Conservation (phyloP, 2,329 filamentous ascomycete genomes). For the Septoria petroselini region DNA sequence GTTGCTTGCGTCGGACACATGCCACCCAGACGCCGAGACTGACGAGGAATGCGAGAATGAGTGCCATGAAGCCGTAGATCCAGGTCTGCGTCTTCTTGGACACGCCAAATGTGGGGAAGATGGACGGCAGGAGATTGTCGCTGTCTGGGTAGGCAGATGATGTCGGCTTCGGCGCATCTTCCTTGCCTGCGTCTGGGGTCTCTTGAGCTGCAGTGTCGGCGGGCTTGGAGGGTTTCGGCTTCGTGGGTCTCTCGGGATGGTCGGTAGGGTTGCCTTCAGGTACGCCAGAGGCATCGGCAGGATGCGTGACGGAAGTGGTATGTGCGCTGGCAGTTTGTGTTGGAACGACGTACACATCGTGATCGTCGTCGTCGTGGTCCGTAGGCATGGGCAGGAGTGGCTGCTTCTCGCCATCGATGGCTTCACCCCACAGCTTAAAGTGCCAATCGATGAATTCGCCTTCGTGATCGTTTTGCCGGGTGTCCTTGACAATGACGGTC, state of each 20-base stretch:
- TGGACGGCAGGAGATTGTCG: slow-evolving; percentile 69
- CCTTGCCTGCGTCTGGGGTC: slow-evolving; percentile 36
- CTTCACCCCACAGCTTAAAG: slow-evolving; percentile 89
- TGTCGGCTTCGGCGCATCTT: slow-evolving; percentile 22
- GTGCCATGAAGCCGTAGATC: slow-evolving; percentile 83
- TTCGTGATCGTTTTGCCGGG: slow-evolving; percentile 68
- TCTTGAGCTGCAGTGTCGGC: slow-evolving; percentile 38
- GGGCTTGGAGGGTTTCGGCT: slow-evolving; percentile 43
- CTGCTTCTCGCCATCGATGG: slow-evolving; percentile 71
- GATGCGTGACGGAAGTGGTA: slow-evolving; percentile 56
- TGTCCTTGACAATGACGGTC: slow-evolving; percentile 88
- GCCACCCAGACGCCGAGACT: slow-evolving; percentile 74
- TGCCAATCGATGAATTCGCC: slow-evolving; percentile 89
- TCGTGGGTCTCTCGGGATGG: slow-evolving; percentile 54
- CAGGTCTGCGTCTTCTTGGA: slow-evolving; percentile 84
- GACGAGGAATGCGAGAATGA: slow-evolving; percentile 80
- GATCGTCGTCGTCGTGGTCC: slow-evolving; percentile 78
- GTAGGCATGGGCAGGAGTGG: slow-evolving; percentile 75
- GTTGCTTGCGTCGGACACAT: slow-evolving; percentile 67
- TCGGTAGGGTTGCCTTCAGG: slow-evolving; percentile 46
- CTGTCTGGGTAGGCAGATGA: slow-evolving; percentile 39
- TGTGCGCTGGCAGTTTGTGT: slow-evolving; percentile 56
- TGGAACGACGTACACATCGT: slow-evolving; percentile 60
- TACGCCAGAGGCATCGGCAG: slow-evolving; percentile 45
- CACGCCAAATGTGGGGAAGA: slow-evolving; percentile 86